Evolutionary conservation across 208 protist species (phyloP).

Genomic region (Lotmaria passim): DNA sequence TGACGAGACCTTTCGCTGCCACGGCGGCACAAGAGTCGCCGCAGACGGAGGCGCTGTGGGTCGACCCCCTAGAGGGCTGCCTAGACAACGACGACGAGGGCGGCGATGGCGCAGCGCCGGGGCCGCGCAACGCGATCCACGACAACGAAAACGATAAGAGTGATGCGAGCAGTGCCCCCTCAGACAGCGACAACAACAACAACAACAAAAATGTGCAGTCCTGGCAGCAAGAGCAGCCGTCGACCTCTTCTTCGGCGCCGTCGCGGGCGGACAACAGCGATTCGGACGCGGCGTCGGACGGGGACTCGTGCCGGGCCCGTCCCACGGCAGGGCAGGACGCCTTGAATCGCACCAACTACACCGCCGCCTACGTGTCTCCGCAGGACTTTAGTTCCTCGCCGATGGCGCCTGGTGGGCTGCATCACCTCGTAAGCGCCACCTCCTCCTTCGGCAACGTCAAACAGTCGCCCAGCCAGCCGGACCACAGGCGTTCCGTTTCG

Average conservation of each 20-base stretch:
- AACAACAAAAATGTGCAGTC: neutral
- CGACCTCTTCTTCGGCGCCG: neutral
- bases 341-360: neutral
- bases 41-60: slow-evolving; percentile 4
- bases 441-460: slow-evolving; percentile 12
- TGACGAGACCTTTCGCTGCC: neutral
- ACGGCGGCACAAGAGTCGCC: neutral
- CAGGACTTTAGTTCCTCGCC: slow-evolving; percentile 4
- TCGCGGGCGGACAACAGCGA: slow-evolving; percentile 1
- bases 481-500: neutral
- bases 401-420: neutral
- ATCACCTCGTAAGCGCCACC: neutral
- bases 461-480: neutral
- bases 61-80: slow-evolving; percentile 11
- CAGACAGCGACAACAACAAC: neutral
- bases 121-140: too few relatives aligned
- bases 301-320: slow-evolving; percentile 2
- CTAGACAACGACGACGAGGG: slow-evolving; percentile 3
- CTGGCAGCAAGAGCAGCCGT: neutral
- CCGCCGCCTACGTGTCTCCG: slow-evolving; percentile 14
- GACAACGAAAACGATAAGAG: too few relatives aligned
- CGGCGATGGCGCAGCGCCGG: neutral
- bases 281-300: slow-evolving; percentile 12
- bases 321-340: neutral
- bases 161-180: too few relatives aligned